Conservation (phyloP, 2,329 filamentous ascomycete genomes). For the Alternaria conjuncta region DNA sequence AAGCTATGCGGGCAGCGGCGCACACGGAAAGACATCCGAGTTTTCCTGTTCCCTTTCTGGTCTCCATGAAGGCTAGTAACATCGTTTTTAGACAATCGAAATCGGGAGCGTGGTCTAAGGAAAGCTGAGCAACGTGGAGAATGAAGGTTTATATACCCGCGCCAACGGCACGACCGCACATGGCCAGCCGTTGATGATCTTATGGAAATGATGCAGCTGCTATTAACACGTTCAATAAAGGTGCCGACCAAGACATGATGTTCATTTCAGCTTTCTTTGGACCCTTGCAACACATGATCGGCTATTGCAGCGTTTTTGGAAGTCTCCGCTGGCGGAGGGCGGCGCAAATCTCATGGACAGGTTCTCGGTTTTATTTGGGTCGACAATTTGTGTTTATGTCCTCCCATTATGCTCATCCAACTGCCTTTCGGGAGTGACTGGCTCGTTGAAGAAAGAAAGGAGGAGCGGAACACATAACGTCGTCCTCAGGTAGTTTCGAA, state of each 20-base stretch:
- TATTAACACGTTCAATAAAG: accelerated
- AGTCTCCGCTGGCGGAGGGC: not conserved
- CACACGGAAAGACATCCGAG: not conserved
- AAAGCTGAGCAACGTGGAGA: not conserved
- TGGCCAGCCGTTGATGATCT: not conserved
- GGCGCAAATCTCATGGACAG: not conserved
- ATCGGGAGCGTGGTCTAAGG: accelerated
- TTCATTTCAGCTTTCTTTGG: not conserved
- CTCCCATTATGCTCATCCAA: not conserved
- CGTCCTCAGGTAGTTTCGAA: not conserved
- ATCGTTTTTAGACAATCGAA: too few relatives aligned
- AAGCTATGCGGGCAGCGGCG: not conserved
- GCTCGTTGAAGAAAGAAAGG: not conserved
- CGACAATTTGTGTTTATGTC: not conserved
- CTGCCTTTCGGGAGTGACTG: not conserved
- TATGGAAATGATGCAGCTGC: not conserved
- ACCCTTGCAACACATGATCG: not conserved
- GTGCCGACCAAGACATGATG: not conserved
- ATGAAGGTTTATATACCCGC: not conserved
- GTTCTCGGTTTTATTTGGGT: not conserved
- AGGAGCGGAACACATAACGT: not conserved
- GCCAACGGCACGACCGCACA: not conserved
- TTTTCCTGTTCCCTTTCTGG: not conserved
- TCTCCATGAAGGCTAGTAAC: not conserved
- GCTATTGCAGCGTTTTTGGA: accelerated